Percentiles rank a stretch among this genome's conserved stretches.
Conservation (phyloP, 805 yeast species). For the Suhomyces pyralidae region DNA sequence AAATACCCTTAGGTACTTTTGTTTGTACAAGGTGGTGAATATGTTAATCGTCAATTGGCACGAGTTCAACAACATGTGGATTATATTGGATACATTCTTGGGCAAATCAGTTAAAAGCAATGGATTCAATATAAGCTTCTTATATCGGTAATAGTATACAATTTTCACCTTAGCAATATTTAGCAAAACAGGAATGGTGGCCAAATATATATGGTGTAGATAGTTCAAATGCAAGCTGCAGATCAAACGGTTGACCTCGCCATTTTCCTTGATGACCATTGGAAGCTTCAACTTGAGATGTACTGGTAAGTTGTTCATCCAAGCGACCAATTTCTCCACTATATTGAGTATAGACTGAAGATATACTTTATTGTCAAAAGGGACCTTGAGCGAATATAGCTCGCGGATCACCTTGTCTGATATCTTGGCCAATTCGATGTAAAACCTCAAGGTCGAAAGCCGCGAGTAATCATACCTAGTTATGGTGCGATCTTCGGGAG, state of each 20-base stretch:
- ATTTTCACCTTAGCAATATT: constrained; percentile 20
- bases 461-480: not conserved
- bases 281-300: constrained; percentile 16
- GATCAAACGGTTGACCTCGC: constrained; percentile 15
- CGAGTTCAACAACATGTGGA: constrained; percentile 16
- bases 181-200: constrained; percentile 23
- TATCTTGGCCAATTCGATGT: constrained; percentile 23
- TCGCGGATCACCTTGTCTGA: constrained; percentile 21
- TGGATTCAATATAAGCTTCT: not conserved
- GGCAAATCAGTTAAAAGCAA: constrained; percentile 14
- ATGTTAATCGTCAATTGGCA: constrained; percentile 23
- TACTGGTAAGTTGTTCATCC: constrained; percentile 21
- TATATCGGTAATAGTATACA: constrained; percentile 5
- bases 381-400: constrained; percentile 16
- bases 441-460: constrained; percentile 12
- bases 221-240: constrained; percentile 28
- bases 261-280: constrained; percentile 3
- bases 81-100: constrained; percentile 17
- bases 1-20: constrained; percentile 17
- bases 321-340: constrained; percentile 16
- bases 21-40: constrained; percentile 19
- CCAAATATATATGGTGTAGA: constrained; percentile 25
- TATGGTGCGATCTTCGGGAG: not conserved
- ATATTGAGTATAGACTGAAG: constrained; percentile 14
- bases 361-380: constrained; percentile 15